Conservation (phyloP, 2,329 filamentous ascomycete species). For the Trichoderma koningiopsis region DNA sequence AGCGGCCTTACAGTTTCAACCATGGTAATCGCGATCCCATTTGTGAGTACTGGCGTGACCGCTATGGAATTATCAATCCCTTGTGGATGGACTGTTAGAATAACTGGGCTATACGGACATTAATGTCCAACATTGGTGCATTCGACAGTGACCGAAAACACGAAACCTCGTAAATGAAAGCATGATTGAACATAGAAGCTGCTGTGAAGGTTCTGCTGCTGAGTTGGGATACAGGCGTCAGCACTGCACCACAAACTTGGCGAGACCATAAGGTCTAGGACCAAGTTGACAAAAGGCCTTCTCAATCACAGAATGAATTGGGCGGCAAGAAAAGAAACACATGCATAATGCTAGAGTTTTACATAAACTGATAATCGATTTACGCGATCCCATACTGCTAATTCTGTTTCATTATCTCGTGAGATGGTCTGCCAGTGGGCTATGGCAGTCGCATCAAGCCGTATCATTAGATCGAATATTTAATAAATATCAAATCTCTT, state of each 20-base stretch:
- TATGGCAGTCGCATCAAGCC: background rate
- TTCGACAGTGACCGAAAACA: background rate
- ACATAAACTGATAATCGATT: background rate
- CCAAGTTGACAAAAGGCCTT: background rate
- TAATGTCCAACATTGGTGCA: no score
- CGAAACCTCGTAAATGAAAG: background rate
- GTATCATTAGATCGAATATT: background rate
- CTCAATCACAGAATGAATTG: background rate
- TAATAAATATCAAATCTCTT: no score
- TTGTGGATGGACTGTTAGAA: no score
- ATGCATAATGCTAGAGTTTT: background rate
- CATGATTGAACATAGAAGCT: background rate
- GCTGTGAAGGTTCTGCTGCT: background rate
- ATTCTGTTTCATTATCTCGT: background rate
- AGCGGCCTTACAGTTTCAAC: no score
- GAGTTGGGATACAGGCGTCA: background rate
- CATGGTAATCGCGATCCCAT: no score
- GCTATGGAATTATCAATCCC: no score
- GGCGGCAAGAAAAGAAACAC: background rate
- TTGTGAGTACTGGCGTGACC: no score
- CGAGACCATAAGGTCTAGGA: background rate
- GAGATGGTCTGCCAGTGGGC: background rate
- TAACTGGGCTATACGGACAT: no score
- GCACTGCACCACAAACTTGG: background rate
- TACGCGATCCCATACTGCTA: background rate